Base-by-base conservation (phyloP, 148 eudicot species). In the Camellia granthamiana region DNA sequence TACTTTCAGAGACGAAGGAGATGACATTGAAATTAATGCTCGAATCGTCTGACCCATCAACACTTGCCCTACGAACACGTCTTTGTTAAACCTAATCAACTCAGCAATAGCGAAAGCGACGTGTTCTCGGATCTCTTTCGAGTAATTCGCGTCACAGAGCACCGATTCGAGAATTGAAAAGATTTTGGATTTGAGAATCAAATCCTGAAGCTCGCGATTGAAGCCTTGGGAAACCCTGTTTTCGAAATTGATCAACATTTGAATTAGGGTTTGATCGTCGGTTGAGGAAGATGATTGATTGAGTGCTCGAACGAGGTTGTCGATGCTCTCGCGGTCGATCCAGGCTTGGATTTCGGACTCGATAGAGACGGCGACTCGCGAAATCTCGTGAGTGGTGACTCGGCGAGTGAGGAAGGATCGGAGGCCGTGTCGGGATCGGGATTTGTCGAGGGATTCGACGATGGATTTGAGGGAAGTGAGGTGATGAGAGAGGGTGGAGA, bases 21-120 rank as follows among this genome's bases (percentile, higher is more conserved):
- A 80, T 1, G 74, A 79, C 78, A 92, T 85, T 15, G 91, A 79
- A 21, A 92, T 83, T 6, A 95, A 69, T 1, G 94, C 85, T 12
- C 83, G 80, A 2, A 86, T 78, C 4, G 87, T 86, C 8, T 89
- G 81, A 38, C 97, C 93, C 86, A 89, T 86, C 69, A 86, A 64
- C 12, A 95, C 93, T 58, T 86, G 88, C 8, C 95, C 95, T 1
- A 95, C 97, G 74, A 95, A 95, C 64, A 95, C 98, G 60, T 95
- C 92, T 76, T 95, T 95, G 80, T 95, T 95, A 70, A 89, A 95
- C 8, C 87, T 77, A 0, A 95, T 90, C 67, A 95, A 70, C 54
- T 85, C 88, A 16, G 92, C 88, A 7, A 95, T 85, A 8, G 81
- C 81, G 47, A 82, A 81, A 0, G 88, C 94, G 0, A 83, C 78